Evolutionary conservation across 73 alveolate genomes (phyloP), one percentile per base, ranked within the genome.

Genomic region (Tetrahymena elliotti): DNA sequence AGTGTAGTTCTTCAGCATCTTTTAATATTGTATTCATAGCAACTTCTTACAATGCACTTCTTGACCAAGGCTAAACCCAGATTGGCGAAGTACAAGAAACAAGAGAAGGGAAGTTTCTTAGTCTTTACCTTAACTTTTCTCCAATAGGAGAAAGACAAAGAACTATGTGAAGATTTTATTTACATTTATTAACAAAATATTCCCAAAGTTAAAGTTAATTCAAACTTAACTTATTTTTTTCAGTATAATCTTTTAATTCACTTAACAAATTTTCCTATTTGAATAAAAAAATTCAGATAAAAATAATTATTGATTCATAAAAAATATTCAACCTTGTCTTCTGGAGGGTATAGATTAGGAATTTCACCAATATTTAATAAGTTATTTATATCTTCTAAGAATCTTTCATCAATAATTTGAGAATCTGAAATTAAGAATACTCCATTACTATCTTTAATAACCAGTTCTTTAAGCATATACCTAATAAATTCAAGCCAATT

Each of bases 31-130:
- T 82, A 82, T 95, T 92, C 52, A 47, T 83, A 39, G 99, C 99
- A 0, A 98, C 99, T 93, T 97, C 96, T 84, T 93, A 93, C 4
- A 98, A 95, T 9, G 99, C 99, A 53, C 97, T 99, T 93, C 97
- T 97, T 1, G 99, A 99, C 99, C 99, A 98, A 40, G 97, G 97
- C 52, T 97, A 94, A 95, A 98, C 97, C 99, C 99, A 98, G 92
- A 97, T 98, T 2, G 97, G 98, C 83, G 98, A 97, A 11, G 99
- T 97, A 93, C 99, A 98, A 84, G 98, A 96, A 39, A 98, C 99
- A 37, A 98, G 95, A 34, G 99, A 96, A n/a, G 99, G 99, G 96
- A 97, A 98, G 96, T 97, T 96, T 95, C 99, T 97, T 9, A 95
- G 88, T 94, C 98, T 97, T 92, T 96, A 93, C 94, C 96, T 95